A percentile compares a stretch with the other conserved stretches of the same genome.
Conservation (phyloP, 371 early-diverging fungal genomes). For the Apophysomyces ossiformis region DNA sequence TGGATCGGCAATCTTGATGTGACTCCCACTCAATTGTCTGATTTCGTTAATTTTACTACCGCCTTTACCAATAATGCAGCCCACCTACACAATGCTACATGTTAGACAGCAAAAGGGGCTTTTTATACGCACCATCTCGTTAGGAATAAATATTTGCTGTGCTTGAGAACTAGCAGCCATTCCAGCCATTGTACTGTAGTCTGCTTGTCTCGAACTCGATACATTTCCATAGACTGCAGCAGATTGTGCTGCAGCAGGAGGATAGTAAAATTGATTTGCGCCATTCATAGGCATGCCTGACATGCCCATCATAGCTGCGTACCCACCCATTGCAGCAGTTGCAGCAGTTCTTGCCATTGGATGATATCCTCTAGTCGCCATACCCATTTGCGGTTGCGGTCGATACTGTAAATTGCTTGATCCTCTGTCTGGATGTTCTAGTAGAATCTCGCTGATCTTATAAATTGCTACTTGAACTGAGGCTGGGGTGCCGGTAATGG, state of each 20-base stretch:
- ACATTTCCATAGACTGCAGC: constrained; percentile 24
- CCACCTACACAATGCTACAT: constrained; percentile 45
- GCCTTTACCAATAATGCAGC: constrained; percentile 87
- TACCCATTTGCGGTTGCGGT: constrained; percentile 53
- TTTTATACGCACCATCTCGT: constrained; percentile 66
- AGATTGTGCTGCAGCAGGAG: constrained; percentile 28
- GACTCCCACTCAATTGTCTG: constrained; percentile 75
- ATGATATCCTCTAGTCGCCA: constrained; percentile 11
- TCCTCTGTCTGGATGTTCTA: constrained; percentile 62
- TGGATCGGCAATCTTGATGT: constrained; percentile 78
- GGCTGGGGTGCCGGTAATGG: constrained; percentile 84
- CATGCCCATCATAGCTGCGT: constrained; percentile 43
- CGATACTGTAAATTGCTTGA: constrained; percentile 54
- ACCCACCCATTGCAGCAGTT: constrained; percentile 38
- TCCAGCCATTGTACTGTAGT: constrained; percentile 31
- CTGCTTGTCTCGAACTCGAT: constrained; percentile 24
- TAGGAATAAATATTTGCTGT: constrained; percentile 84
- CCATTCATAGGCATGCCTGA: constrained; percentile 46
- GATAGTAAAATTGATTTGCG: constrained; percentile 40
- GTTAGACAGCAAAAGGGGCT: neutral
- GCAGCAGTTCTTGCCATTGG: constrained; percentile 23
- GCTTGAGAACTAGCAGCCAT: constrained; percentile 53
- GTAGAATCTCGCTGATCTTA: constrained; percentile 71
- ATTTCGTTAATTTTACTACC: constrained; percentile 89
- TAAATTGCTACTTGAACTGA: constrained; percentile 80